Evolutionary conservation across 2,329 filamentous ascomycete genomes (phyloP), one percentile per base, ranked within the genome.

Genomic region (Ceratocystis huliohia): DNA sequence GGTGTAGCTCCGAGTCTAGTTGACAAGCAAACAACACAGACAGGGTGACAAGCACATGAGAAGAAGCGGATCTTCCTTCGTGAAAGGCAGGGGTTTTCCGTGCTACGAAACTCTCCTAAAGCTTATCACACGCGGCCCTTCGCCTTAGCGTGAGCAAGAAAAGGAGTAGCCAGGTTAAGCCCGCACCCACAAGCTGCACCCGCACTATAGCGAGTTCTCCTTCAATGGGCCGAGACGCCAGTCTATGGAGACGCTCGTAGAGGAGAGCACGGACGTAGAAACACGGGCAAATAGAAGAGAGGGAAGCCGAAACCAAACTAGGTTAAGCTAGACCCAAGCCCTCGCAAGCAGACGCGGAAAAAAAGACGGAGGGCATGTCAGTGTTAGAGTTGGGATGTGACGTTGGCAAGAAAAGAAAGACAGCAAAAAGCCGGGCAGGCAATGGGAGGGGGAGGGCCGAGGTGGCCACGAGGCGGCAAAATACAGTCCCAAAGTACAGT

Each of bases 101-200:
- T 33, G 28, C 53, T 37, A 33, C 25, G n/a, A 33, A 33, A 33
- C 53, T 59, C 53, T 57, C 53, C 53, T 33, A 59, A 59, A 59
- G 53, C 53, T 59, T 59, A 59, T 59, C 53, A 59, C 28, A 53
- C 48, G 6, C 48, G 15, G 20, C 48, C 20, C 33, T 37, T 37
- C 33, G 33, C 0, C 33, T 4, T 37, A 37, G 33, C 33, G 33
- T 13, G 33, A 37, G 33, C 33, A 37, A 37, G 33, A 37, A 37
- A 37, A 37, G 33, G 33, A 37, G 33, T 37, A 8, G 25, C 3
- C 48, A 50, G n/a, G 46, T 10, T 17, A 25, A n/a, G n/a, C 46
- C 46, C n/a, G 17, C 7, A 8, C 17, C 17, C 17, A 50, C 17
- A 50, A n/a, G 46, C n/a, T 25, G 22, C n/a, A 50, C 7, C 46